These are phyloP conservation scores for Xerocomellus intermedius DNA, from an alignment of 768 basidiomycete species.

Conservation along the genomic window DNA sequence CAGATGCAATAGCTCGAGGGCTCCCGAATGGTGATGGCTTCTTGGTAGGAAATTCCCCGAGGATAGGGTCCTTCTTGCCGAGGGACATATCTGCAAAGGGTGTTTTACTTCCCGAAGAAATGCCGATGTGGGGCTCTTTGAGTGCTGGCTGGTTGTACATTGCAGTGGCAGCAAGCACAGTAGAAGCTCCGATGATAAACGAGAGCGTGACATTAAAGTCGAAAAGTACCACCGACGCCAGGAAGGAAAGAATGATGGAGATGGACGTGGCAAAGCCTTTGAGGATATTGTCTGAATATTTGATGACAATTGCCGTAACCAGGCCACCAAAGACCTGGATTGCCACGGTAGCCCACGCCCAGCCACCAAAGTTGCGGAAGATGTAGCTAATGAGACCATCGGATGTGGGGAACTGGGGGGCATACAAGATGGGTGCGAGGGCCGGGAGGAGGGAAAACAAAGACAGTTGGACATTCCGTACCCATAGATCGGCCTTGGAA, in stretches of 20 bases:
- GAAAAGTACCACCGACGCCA: conserved; percentile 89
- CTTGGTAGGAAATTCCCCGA: conserved; percentile 54
- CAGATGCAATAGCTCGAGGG: conserved; percentile 49
- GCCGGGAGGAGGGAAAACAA: conserved; percentile 91
- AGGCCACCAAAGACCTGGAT: conserved; percentile 93
- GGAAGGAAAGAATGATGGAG: conserved; percentile 92
- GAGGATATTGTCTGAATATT: conserved; percentile 92
- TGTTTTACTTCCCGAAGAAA: conserved; percentile 33
- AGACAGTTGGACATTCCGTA: conserved; percentile 86
- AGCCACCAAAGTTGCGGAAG: conserved; percentile 85
- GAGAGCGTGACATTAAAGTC: conserved; percentile 83
- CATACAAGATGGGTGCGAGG: conserved; percentile 71
- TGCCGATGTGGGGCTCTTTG: conserved; percentile 35
- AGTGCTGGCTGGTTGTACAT: conserved; percentile 83
- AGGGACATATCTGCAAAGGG: conserved; percentile 46
- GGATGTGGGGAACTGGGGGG: conserved; percentile 41
- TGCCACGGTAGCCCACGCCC: conserved; percentile 93
- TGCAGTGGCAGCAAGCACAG: conserved; percentile 88
- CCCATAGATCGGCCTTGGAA: conserved; percentile 82
- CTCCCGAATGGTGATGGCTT: conserved; percentile 50
- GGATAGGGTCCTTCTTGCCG: conserved; percentile 52
- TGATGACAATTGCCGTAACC: conserved; percentile 93
- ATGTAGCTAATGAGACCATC: conserved; percentile 53
- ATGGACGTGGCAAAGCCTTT: conserved; percentile 98
- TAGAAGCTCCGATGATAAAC: conserved; percentile 82